Evolutionary conservation across 1,284 basidiomycete genomes (phyloP).

Genomic region (Heterobasidion irregulare): DNA sequence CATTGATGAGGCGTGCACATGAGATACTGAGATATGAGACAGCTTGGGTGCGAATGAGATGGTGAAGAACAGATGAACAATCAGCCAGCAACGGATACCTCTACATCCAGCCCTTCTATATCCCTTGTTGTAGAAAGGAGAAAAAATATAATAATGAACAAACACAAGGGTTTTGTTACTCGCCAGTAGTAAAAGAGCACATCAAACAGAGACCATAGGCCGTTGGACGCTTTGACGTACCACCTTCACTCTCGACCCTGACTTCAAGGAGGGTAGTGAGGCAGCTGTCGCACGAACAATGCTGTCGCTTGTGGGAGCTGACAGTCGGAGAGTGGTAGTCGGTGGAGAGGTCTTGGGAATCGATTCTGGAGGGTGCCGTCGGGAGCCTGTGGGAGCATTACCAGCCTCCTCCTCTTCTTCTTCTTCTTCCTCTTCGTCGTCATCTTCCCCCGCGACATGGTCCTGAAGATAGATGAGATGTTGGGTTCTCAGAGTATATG

Average conservation of each 20-base stretch:
- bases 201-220: neutral
- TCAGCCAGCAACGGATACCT: neutral
- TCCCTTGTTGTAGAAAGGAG: neutral
- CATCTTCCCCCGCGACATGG: conserved; percentile 52
- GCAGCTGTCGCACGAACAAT: neutral
- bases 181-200: neutral
- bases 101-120: neutral
- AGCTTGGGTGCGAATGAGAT: too few species aligned
- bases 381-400: conserved; percentile 25
- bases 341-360: conserved; percentile 2
- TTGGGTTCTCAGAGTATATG: neutral
- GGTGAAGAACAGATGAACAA: too few species aligned
- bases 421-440: conserved; percentile 51
- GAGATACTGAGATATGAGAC: too few species aligned
- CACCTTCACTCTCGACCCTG: conserved; percentile 34
- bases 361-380: conserved; percentile 19
- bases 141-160: neutral
- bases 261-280: neutral
- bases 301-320: neutral
- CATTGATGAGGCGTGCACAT: too few species aligned
- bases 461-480: conserved; percentile 27
- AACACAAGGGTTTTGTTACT: neutral
- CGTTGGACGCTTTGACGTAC: conserved; percentile 27
- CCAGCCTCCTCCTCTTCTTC: conserved; percentile 43
- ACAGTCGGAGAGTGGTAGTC: neutral